Base-by-base conservation (phyloP, 345 rosid genomes). In the Erodium maritimum region DNA sequence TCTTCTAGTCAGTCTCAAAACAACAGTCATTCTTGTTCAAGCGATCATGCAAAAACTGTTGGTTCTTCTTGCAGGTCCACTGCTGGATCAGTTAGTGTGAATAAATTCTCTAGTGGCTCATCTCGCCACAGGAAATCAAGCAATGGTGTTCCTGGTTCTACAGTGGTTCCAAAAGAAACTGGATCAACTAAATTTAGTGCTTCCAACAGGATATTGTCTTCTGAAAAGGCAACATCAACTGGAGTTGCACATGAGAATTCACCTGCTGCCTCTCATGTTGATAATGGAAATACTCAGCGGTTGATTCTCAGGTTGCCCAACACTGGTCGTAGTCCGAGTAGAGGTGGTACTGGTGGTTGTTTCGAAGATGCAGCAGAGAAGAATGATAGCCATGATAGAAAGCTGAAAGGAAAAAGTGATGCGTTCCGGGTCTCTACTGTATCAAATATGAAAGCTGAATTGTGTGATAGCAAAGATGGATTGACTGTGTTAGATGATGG, bases 1-100 rank as follows among this genome's bases (percentile, higher is more conserved):
- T 73, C 93, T 70, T 83, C 96, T 59, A 83, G 96, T 71, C 91
- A 77, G 62, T 88, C 96, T 45, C 88, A 82, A 60, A 88, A 82
- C 74, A 88, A 83, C 57, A 81, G 86, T 67, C 96, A 79, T 45
- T 79, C 88, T 53, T 81, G 74, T 65, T 81, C 93, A 1, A 74
- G 90, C 60, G 93, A 85, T 56, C 88, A 76, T 74, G 80, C 69
- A 20, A 85, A 80, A 71, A 61, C 79, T 20, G 82, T 75, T 33
- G 88, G 77, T 12, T 55, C 69, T 12, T 55, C 69, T 63, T 73
- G 80, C 72, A 79, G 87, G 69, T 75, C 83, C 17, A 73, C 75
- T 42, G 74, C 88, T 55, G 86, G 80, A 71, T 85, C 88, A 1
- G 37, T 29, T 29, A 29, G 9, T 29, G 37, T 29, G 37, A 79